Percentiles rank a stretch among this genome's conserved stretches.
phyloP scores from a whole-genome alignment of 2,329 filamentous ascomycete genomes.

The Monosporascus sp. region DNA sequence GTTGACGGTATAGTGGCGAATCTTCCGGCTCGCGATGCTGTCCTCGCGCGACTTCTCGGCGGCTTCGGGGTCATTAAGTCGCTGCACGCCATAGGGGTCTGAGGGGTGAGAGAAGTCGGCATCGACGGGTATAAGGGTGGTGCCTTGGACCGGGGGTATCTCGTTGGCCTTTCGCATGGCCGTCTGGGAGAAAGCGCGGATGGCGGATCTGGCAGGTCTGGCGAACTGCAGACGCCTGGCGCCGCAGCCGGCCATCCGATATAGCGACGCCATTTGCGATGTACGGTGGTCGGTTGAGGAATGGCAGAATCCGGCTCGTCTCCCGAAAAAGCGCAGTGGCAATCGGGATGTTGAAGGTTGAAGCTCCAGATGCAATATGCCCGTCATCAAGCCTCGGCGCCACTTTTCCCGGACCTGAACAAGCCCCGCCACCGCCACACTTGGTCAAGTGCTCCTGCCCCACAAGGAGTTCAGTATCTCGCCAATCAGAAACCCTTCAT shows the following conservation, averaged over 20 bases:
- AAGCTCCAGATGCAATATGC: too few species aligned
- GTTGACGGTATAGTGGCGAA: conserved; percentile 99
- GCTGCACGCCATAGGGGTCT: conserved; percentile 42
- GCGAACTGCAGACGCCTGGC: conserved; percentile 55
- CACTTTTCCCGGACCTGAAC: too few species aligned
- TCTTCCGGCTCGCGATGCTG: conserved; percentile 64
- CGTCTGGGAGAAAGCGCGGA: conserved; percentile 60
- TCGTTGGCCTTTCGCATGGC: conserved; percentile 58
- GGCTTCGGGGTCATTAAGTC: conserved; percentile 32
- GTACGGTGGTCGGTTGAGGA: conserved; percentile 24
- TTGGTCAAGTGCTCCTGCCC: too few species aligned
- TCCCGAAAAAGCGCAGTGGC: background rate
- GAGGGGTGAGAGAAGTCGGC: conserved; percentile 52
- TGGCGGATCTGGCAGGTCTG: conserved; percentile 13
- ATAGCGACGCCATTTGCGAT: conserved; percentile 62
- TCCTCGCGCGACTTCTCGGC: conserved; percentile 43
- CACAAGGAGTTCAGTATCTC: too few species aligned
- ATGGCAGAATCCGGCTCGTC: conserved; percentile 3
- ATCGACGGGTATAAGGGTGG: conserved; percentile 60
- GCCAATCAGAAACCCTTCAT: too few species aligned
- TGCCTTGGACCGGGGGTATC: conserved; percentile 46
- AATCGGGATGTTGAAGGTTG: too few species aligned
- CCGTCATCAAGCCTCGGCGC: too few species aligned
- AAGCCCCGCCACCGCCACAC: too few species aligned
- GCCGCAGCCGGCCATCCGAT: conserved; percentile 66